Base-by-base conservation (phyloP, 2,329 filamentous ascomycete genomes). In the Mariannaea sp. region DNA sequence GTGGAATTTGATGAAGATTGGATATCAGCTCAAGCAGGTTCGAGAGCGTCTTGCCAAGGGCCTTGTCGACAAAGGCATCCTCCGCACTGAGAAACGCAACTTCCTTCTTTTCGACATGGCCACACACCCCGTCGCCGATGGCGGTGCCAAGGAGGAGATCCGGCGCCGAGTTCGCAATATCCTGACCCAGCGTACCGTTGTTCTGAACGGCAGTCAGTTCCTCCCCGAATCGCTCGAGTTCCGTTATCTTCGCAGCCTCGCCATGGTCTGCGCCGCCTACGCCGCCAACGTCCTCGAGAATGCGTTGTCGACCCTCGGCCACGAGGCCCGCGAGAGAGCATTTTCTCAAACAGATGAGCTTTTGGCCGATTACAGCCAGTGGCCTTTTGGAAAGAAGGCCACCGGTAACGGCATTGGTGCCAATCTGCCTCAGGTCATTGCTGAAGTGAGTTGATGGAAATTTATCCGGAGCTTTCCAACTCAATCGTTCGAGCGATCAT, bases 1-100 rank as follows among this genome's bases (percentile, higher is more conserved):
- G 49, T 99, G 94, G 94, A 99, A 99, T 72, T 79, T 99, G 61
- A 97, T 99, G 94, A 99, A 99, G 81, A 99, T 99, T 67, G 94
- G 94, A 72, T 99, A 99, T 76, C 94, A 99, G 79, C 83, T 99
- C 66, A 99, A 99, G 79, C 94, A 99, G 81, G 94, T 99, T 54
- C 92, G 94, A 71, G 94, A 99, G 79, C 90, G 94, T 53, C 83
- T 99, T 52, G 93, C 92, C 69, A 99, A 99, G 77, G 94, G 94
- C 27, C 85, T 99, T 39, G 94, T 99, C 60, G 94, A 99, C 79
- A 99, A 99, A 79, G 94, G 94, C 69, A 96, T 99, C 71, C 84
- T 99, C 53, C 90, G 94, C 66, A 99, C 94, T 56, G 94, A 99
- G 76, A 99, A 99, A 81, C 91, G 92, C 76, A 99, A 99, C 80